Percentiles rank a stretch among this genome's conserved stretches.
Conservation (phyloP, 495 filamentous ascomycete genomes). For the Aspergillus indologenus region DNA sequence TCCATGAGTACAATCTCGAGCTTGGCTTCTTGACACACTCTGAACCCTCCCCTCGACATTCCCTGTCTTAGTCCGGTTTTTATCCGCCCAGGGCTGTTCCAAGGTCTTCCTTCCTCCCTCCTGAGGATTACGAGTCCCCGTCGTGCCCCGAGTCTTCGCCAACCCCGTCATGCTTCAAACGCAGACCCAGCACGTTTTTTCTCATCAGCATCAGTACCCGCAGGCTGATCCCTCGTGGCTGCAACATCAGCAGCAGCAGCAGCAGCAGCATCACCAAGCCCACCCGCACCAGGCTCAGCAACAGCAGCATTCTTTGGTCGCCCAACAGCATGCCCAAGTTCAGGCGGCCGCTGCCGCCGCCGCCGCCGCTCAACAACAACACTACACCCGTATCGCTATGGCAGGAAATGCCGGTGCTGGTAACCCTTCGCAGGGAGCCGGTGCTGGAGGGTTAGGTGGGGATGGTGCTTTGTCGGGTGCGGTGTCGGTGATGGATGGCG, state of each 20-base stretch:
- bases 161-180: slow-evolving; percentile 49
- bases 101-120: slow-evolving; percentile 21
- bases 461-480: slow-evolving; percentile 50
- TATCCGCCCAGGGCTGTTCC: slow-evolving; percentile 19
- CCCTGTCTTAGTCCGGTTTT: slow-evolving; percentile 11
- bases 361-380: slow-evolving; percentile 69
- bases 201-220: slow-evolving; percentile 78
- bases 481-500: slow-evolving; percentile 51
- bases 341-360: slow-evolving; percentile 63
- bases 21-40: slow-evolving; percentile 25
- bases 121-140: slow-evolving; percentile 38
- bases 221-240: slow-evolving; percentile 76
- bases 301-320: slow-evolving; percentile 46
- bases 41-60: slow-evolving; percentile 12
- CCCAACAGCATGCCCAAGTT: slow-evolving; percentile 56
- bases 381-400: slow-evolving; percentile 73
- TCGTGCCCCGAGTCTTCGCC: slow-evolving; percentile 23
- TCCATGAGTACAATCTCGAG: slow-evolving; percentile 24
- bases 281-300: slow-evolving; percentile 46
- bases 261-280: slow-evolving; percentile 63
- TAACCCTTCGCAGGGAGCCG: slow-evolving; percentile 39
- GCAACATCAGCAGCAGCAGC: slow-evolving; percentile 61
- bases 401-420: slow-evolving; percentile 48
- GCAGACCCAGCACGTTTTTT: slow-evolving; percentile 61
- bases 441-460: slow-evolving; percentile 45